Conservation (phyloP, 2,329 filamentous ascomycete species). For the Fragosphaeria purpurea region DNA sequence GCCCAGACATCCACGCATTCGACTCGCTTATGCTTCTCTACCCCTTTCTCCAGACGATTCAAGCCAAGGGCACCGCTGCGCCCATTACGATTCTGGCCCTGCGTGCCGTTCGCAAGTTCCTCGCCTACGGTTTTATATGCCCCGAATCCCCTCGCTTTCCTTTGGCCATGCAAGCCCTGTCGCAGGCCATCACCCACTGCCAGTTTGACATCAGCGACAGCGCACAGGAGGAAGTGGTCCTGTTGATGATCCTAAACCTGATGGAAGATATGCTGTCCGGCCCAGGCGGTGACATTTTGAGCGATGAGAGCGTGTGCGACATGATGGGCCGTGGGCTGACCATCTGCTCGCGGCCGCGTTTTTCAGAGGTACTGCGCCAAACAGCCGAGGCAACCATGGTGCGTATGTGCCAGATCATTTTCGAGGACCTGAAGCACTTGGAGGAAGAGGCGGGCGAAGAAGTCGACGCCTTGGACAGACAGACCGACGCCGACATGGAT, state of each 20-base stretch:
- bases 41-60: slow-evolving; percentile 92
- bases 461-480: slow-evolving; percentile 53
- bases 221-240: slow-evolving; percentile 87
- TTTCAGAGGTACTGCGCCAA: slow-evolving; percentile 80
- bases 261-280: slow-evolving; percentile 99
- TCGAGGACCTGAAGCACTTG: slow-evolving; percentile 80
- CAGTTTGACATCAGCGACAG: slow-evolving; percentile 95
- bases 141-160: slow-evolving; percentile 76
- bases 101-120: slow-evolving; percentile 89
- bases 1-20: slow-evolving; percentile 69
- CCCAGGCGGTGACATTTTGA: slow-evolving; percentile 83
- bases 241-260: slow-evolving; percentile 85
- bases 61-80: slow-evolving; percentile 90
- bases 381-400: slow-evolving; percentile 97
- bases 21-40: slow-evolving; percentile 83
- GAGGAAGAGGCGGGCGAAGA: slow-evolving; percentile 66
- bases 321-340: slow-evolving; percentile 98
- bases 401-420: slow-evolving; percentile 98
- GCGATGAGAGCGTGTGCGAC: slow-evolving; percentile 95
- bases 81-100: slow-evolving; percentile 92
- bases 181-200: slow-evolving; percentile 92
- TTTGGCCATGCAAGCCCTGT: slow-evolving; percentile 87
- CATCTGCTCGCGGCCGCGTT: slow-evolving; percentile 88
- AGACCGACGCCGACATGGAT: slow-evolving; percentile 58
- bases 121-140: slow-evolving; percentile 86